Conservation (phyloP, 169 alveolate species). For the Plasmodium gonderi region DNA sequence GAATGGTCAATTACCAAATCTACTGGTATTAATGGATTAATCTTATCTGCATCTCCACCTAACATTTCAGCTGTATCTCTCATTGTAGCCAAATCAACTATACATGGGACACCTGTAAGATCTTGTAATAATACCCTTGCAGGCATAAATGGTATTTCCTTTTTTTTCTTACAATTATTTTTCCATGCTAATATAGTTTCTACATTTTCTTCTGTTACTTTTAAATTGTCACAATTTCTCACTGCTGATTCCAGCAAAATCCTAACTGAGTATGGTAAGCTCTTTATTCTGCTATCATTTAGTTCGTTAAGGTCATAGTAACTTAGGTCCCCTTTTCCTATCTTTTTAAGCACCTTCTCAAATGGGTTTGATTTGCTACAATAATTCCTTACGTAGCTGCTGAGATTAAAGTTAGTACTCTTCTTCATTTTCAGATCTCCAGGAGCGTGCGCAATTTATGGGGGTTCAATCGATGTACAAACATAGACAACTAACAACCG, state of each 20-base stretch:
- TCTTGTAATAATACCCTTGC: slow-evolving; percentile 97
- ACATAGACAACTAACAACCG: background rate
- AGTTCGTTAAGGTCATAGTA: slow-evolving; percentile 75
- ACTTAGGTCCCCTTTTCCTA: background rate
- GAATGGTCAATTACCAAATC: slow-evolving; percentile 97
- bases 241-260: slow-evolving; percentile 94
- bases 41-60: slow-evolving; percentile 93
- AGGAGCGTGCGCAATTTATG: too few species aligned
- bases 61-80: slow-evolving; percentile 93
- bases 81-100: slow-evolving; percentile 98
- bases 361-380: slow-evolving; percentile 53
- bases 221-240: slow-evolving; percentile 95
- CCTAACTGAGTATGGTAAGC: slow-evolving; percentile 93
- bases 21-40: slow-evolving; percentile 96
- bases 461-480: too few species aligned
- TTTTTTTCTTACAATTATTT: slow-evolving; percentile 78
- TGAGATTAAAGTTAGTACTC: background rate
- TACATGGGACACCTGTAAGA: slow-evolving; percentile 97
- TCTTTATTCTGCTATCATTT: slow-evolving; percentile 80
- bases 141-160: slow-evolving; percentile 97
- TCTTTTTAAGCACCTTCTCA: background rate
- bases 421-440: too few species aligned
- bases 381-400: slow-evolving; percentile 1
- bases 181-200: slow-evolving; percentile 95
- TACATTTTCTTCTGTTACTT: slow-evolving; percentile 91